phyloP scores from a whole-genome alignment of 768 basidiomycete species.

The Lepiota brunneoincarnata region DNA sequence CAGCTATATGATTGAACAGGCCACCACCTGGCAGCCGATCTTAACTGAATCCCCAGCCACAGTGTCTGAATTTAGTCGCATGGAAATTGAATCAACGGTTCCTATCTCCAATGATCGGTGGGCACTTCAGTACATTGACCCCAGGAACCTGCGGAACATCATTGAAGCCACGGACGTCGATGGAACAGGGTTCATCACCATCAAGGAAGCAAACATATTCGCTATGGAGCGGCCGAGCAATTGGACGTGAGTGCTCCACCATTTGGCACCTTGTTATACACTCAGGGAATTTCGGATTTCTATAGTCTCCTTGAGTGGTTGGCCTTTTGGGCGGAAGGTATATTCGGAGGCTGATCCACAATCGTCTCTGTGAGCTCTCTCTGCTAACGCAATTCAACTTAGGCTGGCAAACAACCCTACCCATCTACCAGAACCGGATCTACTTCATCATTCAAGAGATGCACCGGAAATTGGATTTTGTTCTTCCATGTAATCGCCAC shows the following conservation, averaged over 20 bases:
- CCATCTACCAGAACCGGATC: conserved; percentile 15
- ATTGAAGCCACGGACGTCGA: conserved; percentile 42
- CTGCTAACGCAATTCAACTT: too few relatives aligned
- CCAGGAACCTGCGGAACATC: conserved; percentile 28
- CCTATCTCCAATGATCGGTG: conserved; percentile 20
- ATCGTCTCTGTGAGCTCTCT: not conserved
- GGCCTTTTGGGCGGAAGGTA: conserved; percentile 26
- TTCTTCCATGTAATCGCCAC: conserved; percentile 15
- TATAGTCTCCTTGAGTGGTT: conserved; percentile 22
- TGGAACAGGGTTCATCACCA: conserved; percentile 33
- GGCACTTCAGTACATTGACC: conserved; percentile 32
- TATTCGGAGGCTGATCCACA: not conserved
- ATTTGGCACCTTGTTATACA: not conserved
- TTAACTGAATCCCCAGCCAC: too few relatives aligned
- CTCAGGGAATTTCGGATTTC: not conserved
- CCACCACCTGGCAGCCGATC: not conserved
- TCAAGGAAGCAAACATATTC: conserved; percentile 33
- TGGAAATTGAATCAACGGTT: not conserved
- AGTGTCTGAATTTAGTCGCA: conserved; percentile 11
- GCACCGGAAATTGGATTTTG: conserved; percentile 1
- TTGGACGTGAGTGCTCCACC: conserved; percentile 21
- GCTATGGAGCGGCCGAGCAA: conserved; percentile 24
- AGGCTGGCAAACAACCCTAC: conserved; percentile 18
- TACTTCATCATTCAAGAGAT: conserved; percentile 17
- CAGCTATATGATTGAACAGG: not conserved